phyloP scores from a whole-genome alignment of 1,284 basidiomycete species.

The Sporisorium iseilematis-ciliati region DNA sequence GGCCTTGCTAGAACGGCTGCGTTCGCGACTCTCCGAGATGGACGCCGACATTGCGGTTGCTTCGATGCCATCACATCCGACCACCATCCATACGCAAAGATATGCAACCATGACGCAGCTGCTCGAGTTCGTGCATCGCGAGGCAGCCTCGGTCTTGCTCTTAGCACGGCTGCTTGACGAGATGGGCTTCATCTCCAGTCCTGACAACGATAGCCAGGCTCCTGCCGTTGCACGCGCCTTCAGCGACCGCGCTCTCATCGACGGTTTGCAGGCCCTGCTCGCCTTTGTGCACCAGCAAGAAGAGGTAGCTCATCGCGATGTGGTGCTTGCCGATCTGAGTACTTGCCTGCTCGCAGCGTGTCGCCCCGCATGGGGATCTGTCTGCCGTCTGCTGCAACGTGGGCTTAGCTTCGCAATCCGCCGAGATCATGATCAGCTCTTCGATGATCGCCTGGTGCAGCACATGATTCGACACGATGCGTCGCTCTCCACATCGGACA shows the following conservation, averaged over 20 bases:
- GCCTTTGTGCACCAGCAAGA: constrained; percentile 37
- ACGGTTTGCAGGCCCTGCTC: constrained; percentile 43
- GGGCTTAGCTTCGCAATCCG: constrained; percentile 45
- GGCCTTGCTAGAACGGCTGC: constrained; percentile 29
- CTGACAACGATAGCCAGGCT: not conserved
- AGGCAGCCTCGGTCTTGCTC: constrained; percentile 26
- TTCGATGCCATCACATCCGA: constrained; percentile 7
- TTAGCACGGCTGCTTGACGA: constrained; percentile 19
- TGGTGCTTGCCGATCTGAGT: constrained; percentile 34
- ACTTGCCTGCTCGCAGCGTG: constrained; percentile 39
- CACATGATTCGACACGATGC: constrained; percentile 35
- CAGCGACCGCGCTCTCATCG: constrained; percentile 43
- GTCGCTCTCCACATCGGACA: constrained; percentile 31
- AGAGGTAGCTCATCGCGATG: constrained; percentile 10
- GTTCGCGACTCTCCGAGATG: constrained; percentile 18
- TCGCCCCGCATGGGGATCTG: constrained; percentile 38
- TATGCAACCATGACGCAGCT: constrained; percentile 36
- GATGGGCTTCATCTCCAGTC: constrained; percentile 24
- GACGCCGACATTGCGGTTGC: constrained; percentile 33
- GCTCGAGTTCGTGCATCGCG: constrained; percentile 19
- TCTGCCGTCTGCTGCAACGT: constrained; percentile 28
- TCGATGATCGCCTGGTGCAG: constrained; percentile 38
- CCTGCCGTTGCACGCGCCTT: constrained; percentile 1
- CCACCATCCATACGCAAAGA: constrained; percentile 13
- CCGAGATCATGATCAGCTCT: constrained; percentile 32